Base-by-base conservation (phyloP, 805 yeast genomes). In the Pichia occidentalis region DNA sequence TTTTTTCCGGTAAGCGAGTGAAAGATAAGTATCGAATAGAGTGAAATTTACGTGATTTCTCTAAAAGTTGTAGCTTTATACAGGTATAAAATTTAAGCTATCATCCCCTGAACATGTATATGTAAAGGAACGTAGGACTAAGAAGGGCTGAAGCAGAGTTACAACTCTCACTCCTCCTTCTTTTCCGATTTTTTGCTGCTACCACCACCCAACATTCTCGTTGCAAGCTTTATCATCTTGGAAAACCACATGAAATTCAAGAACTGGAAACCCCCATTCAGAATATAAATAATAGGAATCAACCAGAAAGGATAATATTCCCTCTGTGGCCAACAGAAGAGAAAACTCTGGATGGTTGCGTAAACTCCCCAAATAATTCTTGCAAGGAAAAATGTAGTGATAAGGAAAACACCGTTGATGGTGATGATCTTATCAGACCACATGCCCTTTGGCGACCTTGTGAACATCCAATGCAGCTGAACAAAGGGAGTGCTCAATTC, bases 401-500 rank as follows among this genome's bases (percentile, higher is more conserved):
- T 67, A 44, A 92, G 66, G 18, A 73, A 47, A 7, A 86, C 36
- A 0, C 97, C 97, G 57, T 92, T 92, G 48, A 80, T 50, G 12
- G 73, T 54, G 36, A 77, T 72, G 9, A 75, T 39, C 45, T 53
- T 66, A 18, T 66, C 67, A 29, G 83, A 77, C 36, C 85, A 67
- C 4, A 75, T 59, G 4, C 82, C 84, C 1, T 68, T 68, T 1
- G 95, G 92, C 13, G 87, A 65, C 50, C 84, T 80, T 23, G 82
- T 71, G 24, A 86, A 78, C 59, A 81, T 88, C 96, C 97, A 92
- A 59, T 92, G 85, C 55, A 85, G 58, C 60, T 92, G 94, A 45
- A 92, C 95, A 61, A 92, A 92, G 7, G 97, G 97, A 2, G 97
- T 85, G 32, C 95, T 81, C 28, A 84, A 70, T 62, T 92, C 98